A percentile compares a stretch with the other conserved stretches of the same genome.
phyloP scores from a whole-genome alignment of 1,139 yeast species.

The Diutina sp. region DNA sequence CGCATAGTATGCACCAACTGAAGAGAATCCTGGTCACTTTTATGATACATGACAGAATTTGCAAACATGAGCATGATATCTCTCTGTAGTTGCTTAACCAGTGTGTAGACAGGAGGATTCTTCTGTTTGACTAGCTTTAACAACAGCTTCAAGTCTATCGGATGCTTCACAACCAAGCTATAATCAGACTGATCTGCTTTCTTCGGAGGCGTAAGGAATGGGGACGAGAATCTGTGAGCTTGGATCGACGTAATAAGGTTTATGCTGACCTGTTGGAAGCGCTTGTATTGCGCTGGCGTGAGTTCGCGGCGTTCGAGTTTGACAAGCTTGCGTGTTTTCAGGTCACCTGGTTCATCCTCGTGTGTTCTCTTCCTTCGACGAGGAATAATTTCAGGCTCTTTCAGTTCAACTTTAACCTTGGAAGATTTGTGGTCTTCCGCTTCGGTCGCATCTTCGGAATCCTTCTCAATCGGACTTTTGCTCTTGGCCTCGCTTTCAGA shows the following conservation, averaged over 20 bases:
- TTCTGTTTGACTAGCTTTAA: constrained; percentile 40
- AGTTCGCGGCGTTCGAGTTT: constrained; percentile 1
- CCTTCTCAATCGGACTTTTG: constrained; percentile 6
- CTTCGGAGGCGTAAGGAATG: constrained; percentile 59
- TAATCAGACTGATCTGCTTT: constrained; percentile 61
- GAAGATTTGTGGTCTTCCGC: neutral
- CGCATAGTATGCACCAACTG: constrained; percentile 58
- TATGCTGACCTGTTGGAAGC: constrained; percentile 40
- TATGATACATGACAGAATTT: constrained; percentile 73
- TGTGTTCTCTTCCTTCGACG: neutral
- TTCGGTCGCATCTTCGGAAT: constrained; percentile 5
- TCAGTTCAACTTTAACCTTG: neutral
- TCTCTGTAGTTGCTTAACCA: constrained; percentile 50
- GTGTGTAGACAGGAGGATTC: constrained; percentile 32
- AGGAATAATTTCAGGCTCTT: neutral
- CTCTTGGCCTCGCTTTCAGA: neutral
- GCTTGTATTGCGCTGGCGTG: constrained; percentile 14
- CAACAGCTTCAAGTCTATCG: constrained; percentile 57
- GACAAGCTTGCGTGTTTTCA: neutral
- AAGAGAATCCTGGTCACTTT: constrained; percentile 49
- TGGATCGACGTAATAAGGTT: constrained; percentile 54
- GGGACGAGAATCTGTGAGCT: constrained; percentile 64
- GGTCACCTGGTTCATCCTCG: neutral
- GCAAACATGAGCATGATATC: constrained; percentile 71
- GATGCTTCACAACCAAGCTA: constrained; percentile 44